A percentile compares a stretch with the other conserved stretches of the same genome.
Conservation (phyloP, 2,329 filamentous ascomycete species). For the Beauveria sp. region DNA sequence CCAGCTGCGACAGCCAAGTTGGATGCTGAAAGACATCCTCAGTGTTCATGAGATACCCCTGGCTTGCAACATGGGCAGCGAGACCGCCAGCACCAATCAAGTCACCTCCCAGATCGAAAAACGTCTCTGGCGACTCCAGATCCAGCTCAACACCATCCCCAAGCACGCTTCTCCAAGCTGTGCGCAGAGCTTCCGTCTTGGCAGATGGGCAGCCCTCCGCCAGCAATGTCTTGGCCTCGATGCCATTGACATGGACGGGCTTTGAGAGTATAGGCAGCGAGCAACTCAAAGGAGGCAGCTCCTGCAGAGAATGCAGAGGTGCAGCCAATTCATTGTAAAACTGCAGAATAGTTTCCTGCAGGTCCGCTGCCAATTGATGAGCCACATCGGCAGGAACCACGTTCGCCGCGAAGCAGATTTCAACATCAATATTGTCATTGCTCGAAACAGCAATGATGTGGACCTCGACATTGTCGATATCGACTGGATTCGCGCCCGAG, state of each 20-base stretch:
- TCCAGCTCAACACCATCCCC: not conserved
- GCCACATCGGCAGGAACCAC: constrained; percentile 1
- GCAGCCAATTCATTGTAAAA: not conserved
- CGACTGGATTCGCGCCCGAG: not conserved
- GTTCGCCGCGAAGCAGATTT: constrained; percentile 3
- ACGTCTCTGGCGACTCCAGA: not conserved
- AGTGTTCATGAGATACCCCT: not conserved
- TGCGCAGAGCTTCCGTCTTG: not conserved
- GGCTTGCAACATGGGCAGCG: not conserved
- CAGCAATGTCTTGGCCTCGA: not conserved
- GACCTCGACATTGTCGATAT: constrained; percentile 1
- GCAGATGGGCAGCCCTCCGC: not conserved
- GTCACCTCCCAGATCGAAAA: not conserved
- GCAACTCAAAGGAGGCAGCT: not conserved
- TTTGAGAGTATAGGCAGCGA: not conserved
- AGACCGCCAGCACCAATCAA: not conserved
- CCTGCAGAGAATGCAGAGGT: not conserved
- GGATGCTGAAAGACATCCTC: constrained; percentile 3
- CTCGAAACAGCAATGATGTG: constrained; percentile 1
- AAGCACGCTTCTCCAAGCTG: not conserved
- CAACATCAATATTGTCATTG: not conserved
- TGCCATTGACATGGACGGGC: constrained; percentile 1
- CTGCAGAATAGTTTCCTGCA: constrained; percentile 1
- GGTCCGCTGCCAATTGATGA: not conserved
- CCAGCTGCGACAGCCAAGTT: constrained; percentile 3